A percentile compares a stretch with the other conserved stretches of the same genome.
Evolutionary conservation across 306 rosid species (phyloP).

Genomic region (Medicago arabica): DNA sequence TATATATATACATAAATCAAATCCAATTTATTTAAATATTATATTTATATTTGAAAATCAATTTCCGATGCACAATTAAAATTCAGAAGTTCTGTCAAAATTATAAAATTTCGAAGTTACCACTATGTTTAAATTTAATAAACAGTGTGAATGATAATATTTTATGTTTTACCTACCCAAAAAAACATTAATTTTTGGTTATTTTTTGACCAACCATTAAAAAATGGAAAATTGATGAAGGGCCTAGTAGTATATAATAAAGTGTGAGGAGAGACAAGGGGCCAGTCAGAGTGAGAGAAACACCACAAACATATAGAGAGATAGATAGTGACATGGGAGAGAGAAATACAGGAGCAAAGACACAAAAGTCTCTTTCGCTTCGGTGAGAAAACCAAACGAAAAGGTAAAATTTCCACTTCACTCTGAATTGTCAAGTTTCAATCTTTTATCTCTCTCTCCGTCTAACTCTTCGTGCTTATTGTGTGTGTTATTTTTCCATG

Average conservation of each 20-base stretch:
- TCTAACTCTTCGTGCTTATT: neutral
- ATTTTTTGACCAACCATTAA: conserved; percentile 47
- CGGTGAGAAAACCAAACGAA: conserved; percentile 38
- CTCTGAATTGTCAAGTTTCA: neutral
- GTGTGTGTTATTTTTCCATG: conserved; percentile 4
- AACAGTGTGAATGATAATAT: neutral
- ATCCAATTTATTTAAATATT: too few species aligned
- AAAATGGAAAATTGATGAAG: conserved; percentile 39
- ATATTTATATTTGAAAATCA: too few species aligned
- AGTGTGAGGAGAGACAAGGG: conserved; percentile 35
- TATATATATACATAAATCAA: too few species aligned
- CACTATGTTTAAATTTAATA: neutral
- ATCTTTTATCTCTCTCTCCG: neutral
- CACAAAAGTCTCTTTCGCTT: conserved; percentile 32
- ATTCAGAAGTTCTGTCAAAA: too few species aligned
- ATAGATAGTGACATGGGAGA: neutral
- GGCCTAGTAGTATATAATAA: conserved; percentile 18
- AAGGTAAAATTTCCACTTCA: conserved; percentile 31
- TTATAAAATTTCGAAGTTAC: too few species aligned
- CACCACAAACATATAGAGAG: neutral
- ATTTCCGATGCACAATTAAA: too few species aligned
- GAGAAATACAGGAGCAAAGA: conserved; percentile 22
- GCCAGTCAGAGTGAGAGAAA: conserved; percentile 42
- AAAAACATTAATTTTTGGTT: conserved; percentile 31
- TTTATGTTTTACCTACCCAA: conserved; percentile 45